These are phyloP conservation scores for Rutstroemia sydowiana DNA, from an alignment of 2,329 filamentous ascomycete genomes.

Conservation along the genomic window DNA sequence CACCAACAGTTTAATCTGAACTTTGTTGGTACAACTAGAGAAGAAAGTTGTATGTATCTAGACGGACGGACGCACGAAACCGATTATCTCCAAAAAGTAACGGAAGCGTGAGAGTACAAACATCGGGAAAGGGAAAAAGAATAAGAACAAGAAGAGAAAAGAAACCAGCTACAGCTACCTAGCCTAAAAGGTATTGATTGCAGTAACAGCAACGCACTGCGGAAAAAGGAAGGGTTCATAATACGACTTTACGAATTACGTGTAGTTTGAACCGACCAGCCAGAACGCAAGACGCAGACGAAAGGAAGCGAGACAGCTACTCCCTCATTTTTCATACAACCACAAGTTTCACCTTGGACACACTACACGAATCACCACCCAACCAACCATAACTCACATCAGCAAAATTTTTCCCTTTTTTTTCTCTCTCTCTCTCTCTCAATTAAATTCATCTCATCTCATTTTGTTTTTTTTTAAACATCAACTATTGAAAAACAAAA, in stretches of 20 bases:
- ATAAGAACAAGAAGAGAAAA: background rate
- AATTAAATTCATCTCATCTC: background rate
- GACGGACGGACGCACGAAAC: slow-evolving; percentile 18
- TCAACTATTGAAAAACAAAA: background rate
- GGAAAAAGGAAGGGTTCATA: background rate
- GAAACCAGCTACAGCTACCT: background rate
- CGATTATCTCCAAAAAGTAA: slow-evolving; percentile 2
- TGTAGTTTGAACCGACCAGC: background rate
- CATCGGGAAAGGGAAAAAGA: slow-evolving; percentile 5
- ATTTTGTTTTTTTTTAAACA: slow-evolving; percentile 1
- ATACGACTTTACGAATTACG: background rate
- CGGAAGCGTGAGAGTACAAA: slow-evolving; percentile 10
- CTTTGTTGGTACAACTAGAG: background rate
- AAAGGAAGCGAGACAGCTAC: slow-evolving; percentile 8
- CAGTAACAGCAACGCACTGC: background rate
- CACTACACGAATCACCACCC: background rate
- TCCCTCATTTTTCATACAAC: slow-evolving; percentile 5
- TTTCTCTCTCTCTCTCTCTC: too few species aligned
- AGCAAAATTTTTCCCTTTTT: background rate
- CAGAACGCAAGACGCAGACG: background rate
- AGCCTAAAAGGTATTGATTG: background rate
- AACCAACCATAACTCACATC: background rate
- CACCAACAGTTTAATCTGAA: slow-evolving; percentile 22
- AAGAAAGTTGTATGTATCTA: background rate
- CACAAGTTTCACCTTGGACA: slow-evolving; percentile 7